Evolutionary conservation across 768 basidiomycete species (phyloP), one percentile per base, ranked within the genome.

Genomic region (Artomyces pyxidatus): DNA sequence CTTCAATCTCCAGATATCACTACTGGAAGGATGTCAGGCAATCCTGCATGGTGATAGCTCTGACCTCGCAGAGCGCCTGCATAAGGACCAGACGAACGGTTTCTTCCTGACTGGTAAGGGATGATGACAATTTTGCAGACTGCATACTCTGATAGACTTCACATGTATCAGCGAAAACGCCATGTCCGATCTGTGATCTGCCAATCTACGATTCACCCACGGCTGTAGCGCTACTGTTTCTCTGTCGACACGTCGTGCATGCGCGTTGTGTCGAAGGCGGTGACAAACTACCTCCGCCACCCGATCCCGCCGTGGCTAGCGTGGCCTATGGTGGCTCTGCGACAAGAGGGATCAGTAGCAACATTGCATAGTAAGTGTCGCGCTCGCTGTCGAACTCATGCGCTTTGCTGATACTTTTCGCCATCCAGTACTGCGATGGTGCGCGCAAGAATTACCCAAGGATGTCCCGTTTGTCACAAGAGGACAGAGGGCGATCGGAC

Each of bases 1-100:
- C 60, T 96, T 94, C 62, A 91, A 97, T 60, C 70, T 98, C 6
- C 95, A 95, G 65, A 87, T 91, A 22, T 94, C 91, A 8, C 67
- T 99, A 9, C 70, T 98, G 43, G 92, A 96, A 56, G 95, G 95
- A 1, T 96, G 93, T 60, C 85, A 89, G 65, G 78, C 78, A 4
- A 90, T 98, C 45, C 64, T 98, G 49, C 75, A 88, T 47, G 81
- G 87, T 12, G 95, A 98, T 64, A 85, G 85, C 56, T 73, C 80
- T 1, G 76, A 80, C 37, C 75, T 96, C 28, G 82, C 85, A 2
- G 70, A 71, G 42, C 72, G 70, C 51, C 68, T 97, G 49, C 83
- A 89, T 55, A 73, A 65, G 42, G 81, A 84, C 29, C 95, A 97
- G 63, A 83, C 81, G 0, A 77, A 75, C 30, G 92, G 94, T 0